phyloP scores from a whole-genome alignment of 2,329 filamentous ascomycete species.

The Cladosporium sp. region DNA sequence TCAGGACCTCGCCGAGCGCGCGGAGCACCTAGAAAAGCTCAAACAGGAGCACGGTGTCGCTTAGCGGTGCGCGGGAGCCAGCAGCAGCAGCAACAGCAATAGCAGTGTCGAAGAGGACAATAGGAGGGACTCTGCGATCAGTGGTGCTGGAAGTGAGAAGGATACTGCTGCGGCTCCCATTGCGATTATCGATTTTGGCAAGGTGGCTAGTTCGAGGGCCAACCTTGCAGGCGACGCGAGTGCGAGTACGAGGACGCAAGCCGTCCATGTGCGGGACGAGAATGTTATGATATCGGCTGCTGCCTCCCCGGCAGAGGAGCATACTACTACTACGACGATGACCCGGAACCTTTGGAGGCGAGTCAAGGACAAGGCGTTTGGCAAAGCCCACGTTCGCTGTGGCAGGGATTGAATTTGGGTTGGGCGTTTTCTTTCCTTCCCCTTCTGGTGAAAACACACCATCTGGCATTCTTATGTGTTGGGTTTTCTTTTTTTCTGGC shows the following conservation, averaged over 20 bases:
- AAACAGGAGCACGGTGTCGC: constrained; percentile 98
- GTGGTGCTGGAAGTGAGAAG: constrained; percentile 19
- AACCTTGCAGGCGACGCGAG: neutral
- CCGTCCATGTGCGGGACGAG: constrained; percentile 9
- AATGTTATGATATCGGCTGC: constrained; percentile 17
- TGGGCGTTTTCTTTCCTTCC: constrained; percentile 10
- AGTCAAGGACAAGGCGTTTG: constrained; percentile 19
- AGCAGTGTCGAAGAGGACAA: constrained; percentile 21
- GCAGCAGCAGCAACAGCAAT: constrained; percentile 20
- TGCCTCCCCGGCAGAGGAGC: neutral
- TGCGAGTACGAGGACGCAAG: constrained; percentile 3
- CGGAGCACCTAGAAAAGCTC: constrained; percentile 96
- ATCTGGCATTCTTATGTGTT: neutral
- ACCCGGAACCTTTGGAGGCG: constrained; percentile 13
- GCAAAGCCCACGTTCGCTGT: constrained; percentile 19
- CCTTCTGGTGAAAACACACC: neutral
- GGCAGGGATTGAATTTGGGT: constrained; percentile 15
- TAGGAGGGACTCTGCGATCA: constrained; percentile 34
- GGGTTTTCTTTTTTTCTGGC: neutral
- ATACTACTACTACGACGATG: neutral
- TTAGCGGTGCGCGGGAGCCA: constrained; percentile 54
- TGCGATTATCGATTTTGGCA: constrained; percentile 17
- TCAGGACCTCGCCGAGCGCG: constrained; percentile 80
- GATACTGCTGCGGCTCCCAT: constrained; percentile 18
- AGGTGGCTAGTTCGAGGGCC: neutral